Base-by-base conservation (phyloP, 202 grass and related monocot species). In the Hordeum pubiflorum region DNA sequence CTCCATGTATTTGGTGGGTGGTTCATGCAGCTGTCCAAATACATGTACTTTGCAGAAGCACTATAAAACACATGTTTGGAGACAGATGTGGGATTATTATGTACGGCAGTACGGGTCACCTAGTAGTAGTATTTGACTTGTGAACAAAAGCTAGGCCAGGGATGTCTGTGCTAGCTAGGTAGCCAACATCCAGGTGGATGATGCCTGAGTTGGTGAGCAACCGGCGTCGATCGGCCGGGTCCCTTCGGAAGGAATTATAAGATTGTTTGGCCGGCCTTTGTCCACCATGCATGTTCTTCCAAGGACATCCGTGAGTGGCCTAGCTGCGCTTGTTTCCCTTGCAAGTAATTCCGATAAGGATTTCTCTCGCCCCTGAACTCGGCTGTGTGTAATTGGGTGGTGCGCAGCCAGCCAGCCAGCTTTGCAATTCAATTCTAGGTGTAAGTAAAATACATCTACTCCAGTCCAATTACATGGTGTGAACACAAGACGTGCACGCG, bases 181-280 rank as follows among this genome's bases (percentile, higher is more conserved):
- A 72, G 20, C 72, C 82, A 89, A 85, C 87, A 77, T 34, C 13
- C 18, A 3, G 32, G 78, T 50, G 4, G 41, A 72, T 72, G 65
- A 68, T 78, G 46, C 38, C 72, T 9, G 3, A 89, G 79, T 86
- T 82, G 87, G 83, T 89, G 83, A 82, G 74, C 87, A 44, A 86
- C 83, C 76, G 69, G 69, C 66, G 60, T 20, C 69, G 44, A 4
- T 4, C 44, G 44, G 13, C 41, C 41, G 4, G 66, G 69, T 32
- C 72, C 82, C 37, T 36, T n/a, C 77, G 32, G 63, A 75, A 39
- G 60, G 48, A 54, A 54, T 54, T 54, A 54, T 65, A 24, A 24
- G 72, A 83, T 79, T 22, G 37, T 61, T 57, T 52, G 79, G 52
- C 63, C 54, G 78, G 50, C 63, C 55, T 57, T 31, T 78, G 58